Evolutionary conservation across 352 stramenopile genomes (phyloP), one percentile per base, ranked within the genome.

Genomic region (Phytophthora agathidicida): DNA sequence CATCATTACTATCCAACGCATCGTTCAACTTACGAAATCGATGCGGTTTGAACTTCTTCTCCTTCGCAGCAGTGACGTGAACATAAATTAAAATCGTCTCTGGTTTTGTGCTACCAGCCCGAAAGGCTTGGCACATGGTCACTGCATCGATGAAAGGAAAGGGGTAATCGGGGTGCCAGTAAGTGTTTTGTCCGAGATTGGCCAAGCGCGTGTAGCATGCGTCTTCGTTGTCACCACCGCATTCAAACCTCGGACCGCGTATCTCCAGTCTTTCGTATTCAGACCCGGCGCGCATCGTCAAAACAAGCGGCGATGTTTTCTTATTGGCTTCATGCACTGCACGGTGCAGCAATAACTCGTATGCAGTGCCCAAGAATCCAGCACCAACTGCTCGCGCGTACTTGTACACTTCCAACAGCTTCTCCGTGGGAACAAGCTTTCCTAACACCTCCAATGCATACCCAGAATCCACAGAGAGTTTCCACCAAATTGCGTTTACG

Each of bases 91-190:
- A 10, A 33, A 66, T 39, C 39, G 16, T 55, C 48, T 66, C 41
- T 4, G 17, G 13, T 11, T 48, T 9, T 32, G 42, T n/a, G 30
- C 57, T 60, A 28, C 24, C 48, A 52, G 5, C 17, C 36, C 5
- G 22, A 23, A 42, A 60, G 22, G 57, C 57, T 41, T 53, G 10
- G 42, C 41, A 61, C 58, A 17, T 61, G 11, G 17, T 26, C 32
- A 66, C 58, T 35, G 58, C 58, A 31, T 56, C 49, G 17, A 67
- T 50, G 27, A 55, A 61, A 49, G 58, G 58, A 14, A 67, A 67
- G 41, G 32, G 39, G 35, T 61, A 67, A 13, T 26, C 44, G 16
- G 48, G 32, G 33, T 56, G 30, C 58, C 58, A 67, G 30, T 67
- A 67, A 17, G 58, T 61, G 5, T 55, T 22, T 9, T 22, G 14